phyloP scores from a whole-genome alignment of 169 alveolate genomes.

The Eimeria nieschulzi region DNA sequence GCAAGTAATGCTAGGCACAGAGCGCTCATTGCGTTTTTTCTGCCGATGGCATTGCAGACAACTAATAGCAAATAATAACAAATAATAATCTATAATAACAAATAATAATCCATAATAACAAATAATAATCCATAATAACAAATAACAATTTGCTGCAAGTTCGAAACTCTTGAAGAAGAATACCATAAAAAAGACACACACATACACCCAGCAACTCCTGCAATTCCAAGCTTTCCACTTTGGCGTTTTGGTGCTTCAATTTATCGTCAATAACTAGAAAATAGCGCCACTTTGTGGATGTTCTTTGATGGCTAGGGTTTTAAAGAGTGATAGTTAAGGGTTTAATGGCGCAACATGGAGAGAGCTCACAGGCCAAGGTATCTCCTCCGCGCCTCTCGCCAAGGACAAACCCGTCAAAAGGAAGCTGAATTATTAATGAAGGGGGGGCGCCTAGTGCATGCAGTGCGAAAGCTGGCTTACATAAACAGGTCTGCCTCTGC shows the following conservation, averaged over 20 bases:
- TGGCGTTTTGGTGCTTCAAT: background rate
- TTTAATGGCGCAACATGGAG: background rate
- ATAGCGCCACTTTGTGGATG: constrained; percentile 35
- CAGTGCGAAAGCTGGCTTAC: background rate
- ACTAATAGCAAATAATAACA: too few species aligned
- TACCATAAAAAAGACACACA: background rate
- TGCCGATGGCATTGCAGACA: too few species aligned
- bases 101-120: too few species aligned
- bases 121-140: too few species aligned
- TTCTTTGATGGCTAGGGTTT: constrained; percentile 7
- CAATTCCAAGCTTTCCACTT: background rate
- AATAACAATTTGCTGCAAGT: too few species aligned
- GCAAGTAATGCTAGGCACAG: too few species aligned
- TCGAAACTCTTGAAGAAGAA: too few species aligned
- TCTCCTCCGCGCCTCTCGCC: constrained; percentile 48
- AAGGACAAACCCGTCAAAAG: constrained; percentile 55
- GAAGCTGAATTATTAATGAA: background rate
- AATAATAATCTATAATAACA: too few species aligned
- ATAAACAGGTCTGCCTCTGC: constrained; percentile 44
- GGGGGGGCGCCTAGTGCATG: background rate
- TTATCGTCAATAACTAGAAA: background rate
- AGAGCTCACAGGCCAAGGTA: constrained; percentile 17
- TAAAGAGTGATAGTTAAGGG: too few species aligned
- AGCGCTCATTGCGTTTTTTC: too few species aligned
- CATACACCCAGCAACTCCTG: background rate